Percentiles rank a stretch among this genome's conserved stretches.
Conservation (phyloP, 768 basidiomycete genomes). For the Tricholoma terreum region DNA sequence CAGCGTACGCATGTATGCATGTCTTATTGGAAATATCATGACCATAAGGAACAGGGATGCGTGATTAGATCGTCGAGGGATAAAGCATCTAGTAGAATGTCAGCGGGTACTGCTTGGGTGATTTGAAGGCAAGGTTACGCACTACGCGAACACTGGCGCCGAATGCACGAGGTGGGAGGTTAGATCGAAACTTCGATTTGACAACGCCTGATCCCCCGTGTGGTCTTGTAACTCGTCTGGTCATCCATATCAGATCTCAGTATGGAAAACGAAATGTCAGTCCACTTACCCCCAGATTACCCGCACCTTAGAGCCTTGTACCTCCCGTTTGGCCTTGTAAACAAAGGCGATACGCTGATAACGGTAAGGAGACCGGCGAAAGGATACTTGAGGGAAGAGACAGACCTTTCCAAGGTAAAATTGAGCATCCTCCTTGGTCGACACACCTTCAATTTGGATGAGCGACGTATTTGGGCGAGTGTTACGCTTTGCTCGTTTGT, state of each 20-base stretch:
- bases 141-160: constrained; percentile 92
- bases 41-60: constrained; percentile 27
- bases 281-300: constrained; percentile 93
- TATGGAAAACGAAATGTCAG: not conserved
- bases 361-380: not conserved
- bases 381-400: not conserved
- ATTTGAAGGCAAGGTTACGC: constrained; percentile 31
- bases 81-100: constrained; percentile 73
- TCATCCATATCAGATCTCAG: not conserved
- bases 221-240: constrained; percentile 85
- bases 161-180: constrained; percentile 93
- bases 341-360: constrained; percentile 92
- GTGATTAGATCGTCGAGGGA: constrained; percentile 72
- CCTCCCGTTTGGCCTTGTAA: constrained; percentile 94
- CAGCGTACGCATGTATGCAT: constrained; percentile 34
- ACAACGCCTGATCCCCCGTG: constrained; percentile 96
- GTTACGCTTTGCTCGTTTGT: constrained; percentile 99
- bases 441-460: constrained; percentile 96
- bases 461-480: constrained; percentile 93
- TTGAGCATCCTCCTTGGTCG: constrained; percentile 88
- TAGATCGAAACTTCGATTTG: constrained; percentile 93
- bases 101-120: constrained; percentile 4
- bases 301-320: constrained; percentile 92
- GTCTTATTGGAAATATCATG: constrained; percentile 44
- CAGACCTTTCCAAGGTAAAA: constrained; percentile 98